Evolutionary conservation across 768 basidiomycete genomes (phyloP).

Genomic region (Collybia sordida): DNA sequence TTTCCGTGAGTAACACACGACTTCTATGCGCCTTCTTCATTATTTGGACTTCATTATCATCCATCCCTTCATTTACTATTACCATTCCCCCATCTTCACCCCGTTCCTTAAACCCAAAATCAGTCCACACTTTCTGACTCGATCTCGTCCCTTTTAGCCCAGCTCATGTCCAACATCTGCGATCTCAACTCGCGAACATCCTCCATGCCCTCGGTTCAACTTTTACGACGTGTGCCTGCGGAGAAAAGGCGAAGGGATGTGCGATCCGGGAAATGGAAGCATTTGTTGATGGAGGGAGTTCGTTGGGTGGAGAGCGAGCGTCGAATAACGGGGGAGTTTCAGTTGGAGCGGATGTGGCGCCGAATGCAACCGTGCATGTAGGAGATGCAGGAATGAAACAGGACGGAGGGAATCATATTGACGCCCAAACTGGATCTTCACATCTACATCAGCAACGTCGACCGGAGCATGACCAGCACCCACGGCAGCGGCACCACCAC

Average conservation of each 20-base stretch:
- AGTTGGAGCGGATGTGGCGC: not conserved
- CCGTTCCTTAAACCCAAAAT: constrained; percentile 2
- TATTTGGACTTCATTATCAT: not conserved
- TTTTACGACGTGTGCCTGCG: constrained; percentile 77
- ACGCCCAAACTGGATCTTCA: too few species aligned
- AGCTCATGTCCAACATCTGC: constrained; percentile 50
- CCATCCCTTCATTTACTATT: constrained; percentile 1
- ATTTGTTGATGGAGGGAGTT: constrained; percentile 44
- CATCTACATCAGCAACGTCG: not conserved
- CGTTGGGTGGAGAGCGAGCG: not conserved
- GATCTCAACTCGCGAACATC: constrained; percentile 66
- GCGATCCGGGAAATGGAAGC: constrained; percentile 61
- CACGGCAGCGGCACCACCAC: not conserved
- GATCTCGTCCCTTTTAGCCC: constrained; percentile 32
- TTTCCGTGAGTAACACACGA: constrained; percentile 50
- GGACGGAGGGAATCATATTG: not conserved
- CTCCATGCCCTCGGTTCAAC: constrained; percentile 68
- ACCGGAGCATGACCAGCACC: not conserved
- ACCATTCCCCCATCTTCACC: not conserved
- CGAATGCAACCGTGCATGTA: not conserved
- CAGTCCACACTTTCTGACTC: not conserved
- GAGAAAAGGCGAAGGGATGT: constrained; percentile 59
- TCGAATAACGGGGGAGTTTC: not conserved
- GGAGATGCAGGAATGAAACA: not conserved
- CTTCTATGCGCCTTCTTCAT: constrained; percentile 7